These are phyloP conservation scores for Gastrolobium bilobum DNA, from an alignment of 306 rosid species.

Conservation along the genomic window DNA sequence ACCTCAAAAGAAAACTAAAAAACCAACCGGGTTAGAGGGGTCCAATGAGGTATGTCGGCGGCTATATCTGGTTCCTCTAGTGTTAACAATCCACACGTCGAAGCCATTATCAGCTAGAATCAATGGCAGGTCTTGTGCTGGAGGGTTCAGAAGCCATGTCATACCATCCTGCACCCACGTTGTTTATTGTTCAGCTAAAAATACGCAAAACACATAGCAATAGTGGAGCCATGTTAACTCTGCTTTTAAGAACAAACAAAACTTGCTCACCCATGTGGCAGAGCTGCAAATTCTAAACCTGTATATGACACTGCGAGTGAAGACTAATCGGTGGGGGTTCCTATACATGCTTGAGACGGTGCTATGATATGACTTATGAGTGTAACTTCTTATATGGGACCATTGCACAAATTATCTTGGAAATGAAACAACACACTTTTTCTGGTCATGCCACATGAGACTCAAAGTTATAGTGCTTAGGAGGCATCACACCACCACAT, in stretches of 20 bases:
- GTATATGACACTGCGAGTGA: conserved; percentile 2
- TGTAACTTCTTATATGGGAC: neutral
- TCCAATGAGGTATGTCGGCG: conserved; percentile 66
- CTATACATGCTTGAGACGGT: neutral
- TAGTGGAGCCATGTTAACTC: neutral
- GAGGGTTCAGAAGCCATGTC: conserved; percentile 78
- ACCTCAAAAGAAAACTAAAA: neutral
- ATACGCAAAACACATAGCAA: too few species aligned
- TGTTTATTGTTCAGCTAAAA: neutral
- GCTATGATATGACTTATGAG: too few species aligned
- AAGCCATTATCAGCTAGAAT: conserved; percentile 82
- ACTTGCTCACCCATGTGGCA: conserved; percentile 26
- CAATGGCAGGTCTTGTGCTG: conserved; percentile 80
- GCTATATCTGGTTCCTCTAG: conserved; percentile 89
- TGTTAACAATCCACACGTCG: conserved; percentile 91
- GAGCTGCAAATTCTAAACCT: neutral
- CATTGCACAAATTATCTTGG: neutral
- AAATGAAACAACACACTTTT: neutral
- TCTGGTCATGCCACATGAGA: conserved; percentile 2
- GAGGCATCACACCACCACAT: neutral
- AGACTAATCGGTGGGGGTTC: neutral
- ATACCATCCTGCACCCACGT: conserved; percentile 72
- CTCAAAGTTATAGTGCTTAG: neutral
- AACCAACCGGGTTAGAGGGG: conserved; percentile 54
- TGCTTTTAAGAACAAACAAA: conserved; percentile 12